Base-by-base conservation (phyloP, 805 yeast genomes). In the Wickerhamomyces bovis region DNA sequence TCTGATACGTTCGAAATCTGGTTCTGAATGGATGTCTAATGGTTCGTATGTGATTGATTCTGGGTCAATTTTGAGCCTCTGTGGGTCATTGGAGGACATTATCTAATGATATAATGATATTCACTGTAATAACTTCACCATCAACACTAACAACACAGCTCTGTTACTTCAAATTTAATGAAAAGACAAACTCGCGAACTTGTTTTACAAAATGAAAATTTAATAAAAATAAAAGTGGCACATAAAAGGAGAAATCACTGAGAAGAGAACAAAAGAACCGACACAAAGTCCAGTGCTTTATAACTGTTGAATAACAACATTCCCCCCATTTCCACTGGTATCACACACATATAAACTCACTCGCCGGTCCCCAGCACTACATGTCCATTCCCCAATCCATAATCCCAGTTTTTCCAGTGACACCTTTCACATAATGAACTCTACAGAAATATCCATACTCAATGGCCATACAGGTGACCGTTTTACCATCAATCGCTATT, bases 1-100 rank as follows among this genome's bases (percentile, higher is more conserved):
- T 55, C 78, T 75, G 13, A 85, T 69, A 25, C 71, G 72, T 12
- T 68, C 62, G 49, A 83, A 72, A 50, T 83, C 79, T 3, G 57
- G 55, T 44, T 67, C 60, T 28, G 52, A 56, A 18, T 58, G 54
- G 1, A 53, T 39, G 20, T 20, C 20, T 19, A 36, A 16, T 36
- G 22, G 39, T 36, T 18, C 39, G 11, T 36, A 36, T 16, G 16
- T 33, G 20, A 33, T 33, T n/a, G 36, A 33, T n/a, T 33, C 20
- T 16, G 36, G 36, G 16, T 33, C 36, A 10, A 33, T 33, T 16
- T 33, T 33, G 11, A 18, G 35, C 4, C 35, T 30, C 9, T 5
- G 18, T 3, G 18, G 18, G 16, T 30, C 35, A n/a, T 30, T 30
- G 13, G 28, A 25, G 13, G 28, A 25, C 28, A 25, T 25, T 25